Percentiles rank a stretch among this genome's conserved stretches.
Conservation (phyloP, 78 protist species). For the Protostelium mycophagum region DNA sequence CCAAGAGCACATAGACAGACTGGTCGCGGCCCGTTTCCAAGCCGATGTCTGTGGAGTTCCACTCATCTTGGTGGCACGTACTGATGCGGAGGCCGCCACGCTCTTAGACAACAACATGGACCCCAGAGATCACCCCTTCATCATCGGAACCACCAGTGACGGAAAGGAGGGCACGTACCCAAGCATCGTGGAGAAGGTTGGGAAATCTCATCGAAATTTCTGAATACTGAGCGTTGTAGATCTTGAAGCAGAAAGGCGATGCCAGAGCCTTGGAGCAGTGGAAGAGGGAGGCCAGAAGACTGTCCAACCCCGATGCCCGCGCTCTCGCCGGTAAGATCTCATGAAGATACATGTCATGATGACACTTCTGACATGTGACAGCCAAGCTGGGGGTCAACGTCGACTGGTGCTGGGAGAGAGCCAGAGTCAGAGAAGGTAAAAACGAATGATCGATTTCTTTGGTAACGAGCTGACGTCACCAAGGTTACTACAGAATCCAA, state of each 20-base stretch:
- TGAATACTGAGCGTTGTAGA: slow-evolving; percentile 4
- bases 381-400: slow-evolving; percentile 47
- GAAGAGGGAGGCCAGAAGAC: not conserved
- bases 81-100: slow-evolving; percentile 90
- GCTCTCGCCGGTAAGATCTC: not conserved
- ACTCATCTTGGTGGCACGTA: slow-evolving; percentile 82
- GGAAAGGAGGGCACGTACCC: slow-evolving; percentile 9
- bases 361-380: slow-evolving; percentile 1
- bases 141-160: slow-evolving; percentile 61
- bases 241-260: slow-evolving; percentile 13
- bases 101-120: slow-evolving; percentile 79
- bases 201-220: too few species aligned
- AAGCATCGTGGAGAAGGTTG: slow-evolving; percentile 11
- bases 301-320: slow-evolving; percentile 22
- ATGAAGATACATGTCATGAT: not conserved
- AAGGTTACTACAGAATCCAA: slow-evolving; percentile 75
- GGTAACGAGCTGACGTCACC: too few species aligned
- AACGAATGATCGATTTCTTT: too few species aligned
- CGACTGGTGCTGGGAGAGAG: slow-evolving; percentile 69
- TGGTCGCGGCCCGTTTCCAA: slow-evolving; percentile 85
- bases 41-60: slow-evolving; percentile 77
- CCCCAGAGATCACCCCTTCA: slow-evolving; percentile 74
- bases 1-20: slow-evolving; percentile 79
- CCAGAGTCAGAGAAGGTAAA: slow-evolving; percentile 88
- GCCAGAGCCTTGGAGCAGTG: slow-evolving; percentile 21